A percentile compares a stretch with the other conserved stretches of the same genome.
Conservation (phyloP, 257 asterid species). For the Forsythia suspensa region DNA sequence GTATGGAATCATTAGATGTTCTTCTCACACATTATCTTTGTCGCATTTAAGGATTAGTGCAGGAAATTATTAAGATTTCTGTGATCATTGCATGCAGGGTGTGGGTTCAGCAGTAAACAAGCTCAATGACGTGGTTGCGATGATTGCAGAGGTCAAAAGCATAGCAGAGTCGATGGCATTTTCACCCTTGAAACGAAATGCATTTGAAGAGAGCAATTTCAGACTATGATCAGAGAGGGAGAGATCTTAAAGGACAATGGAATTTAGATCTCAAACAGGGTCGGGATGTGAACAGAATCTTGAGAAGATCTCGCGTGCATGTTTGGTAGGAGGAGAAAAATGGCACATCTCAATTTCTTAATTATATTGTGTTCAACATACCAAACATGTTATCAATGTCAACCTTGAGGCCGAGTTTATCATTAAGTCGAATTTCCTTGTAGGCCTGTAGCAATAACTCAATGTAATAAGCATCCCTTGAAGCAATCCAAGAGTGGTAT, state of each 20-base stretch:
- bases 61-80: background rate
- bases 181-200: conserved; percentile 29
- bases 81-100: conserved; percentile 47
- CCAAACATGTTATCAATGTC: background rate
- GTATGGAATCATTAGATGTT: conserved; percentile 32
- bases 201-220: conserved; percentile 31
- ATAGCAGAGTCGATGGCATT: conserved; percentile 58
- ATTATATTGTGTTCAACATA: background rate
- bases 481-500: background rate
- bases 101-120: conserved; percentile 92
- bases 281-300: background rate
- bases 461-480: background rate
- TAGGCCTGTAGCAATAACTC: background rate
- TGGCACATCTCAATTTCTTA: background rate
- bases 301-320: background rate
- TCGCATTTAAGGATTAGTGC: background rate
- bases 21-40: background rate
- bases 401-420: no score
- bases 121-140: conserved; percentile 83
- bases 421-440: background rate
- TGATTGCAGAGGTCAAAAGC: conserved; percentile 84
- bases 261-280: background rate
- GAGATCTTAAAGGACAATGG: background rate
- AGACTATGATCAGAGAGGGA: conserved; percentile 26
- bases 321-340: background rate